These are phyloP conservation scores for Backusella tuberculispora DNA, from an alignment of 192 early-diverging fungal genomes.

Conservation along the genomic window DNA sequence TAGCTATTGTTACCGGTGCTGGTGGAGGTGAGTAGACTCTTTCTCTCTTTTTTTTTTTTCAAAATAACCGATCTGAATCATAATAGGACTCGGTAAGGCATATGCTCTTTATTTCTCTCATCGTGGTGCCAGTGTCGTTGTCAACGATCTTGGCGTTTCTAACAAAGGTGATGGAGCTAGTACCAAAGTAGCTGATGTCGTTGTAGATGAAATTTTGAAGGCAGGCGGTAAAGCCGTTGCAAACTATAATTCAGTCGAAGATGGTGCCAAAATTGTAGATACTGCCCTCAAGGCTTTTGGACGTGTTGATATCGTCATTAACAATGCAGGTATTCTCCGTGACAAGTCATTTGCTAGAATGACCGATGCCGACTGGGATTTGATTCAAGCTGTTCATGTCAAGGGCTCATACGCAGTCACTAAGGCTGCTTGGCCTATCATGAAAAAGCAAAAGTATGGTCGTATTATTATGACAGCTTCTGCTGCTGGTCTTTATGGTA, in stretches of 20 bases:
- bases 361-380: conserved; percentile 97
- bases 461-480: conserved; percentile 89
- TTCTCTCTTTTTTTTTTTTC: not conserved
- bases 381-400: conserved; percentile 90
- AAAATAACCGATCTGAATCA: not conserved
- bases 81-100: conserved; percentile 72
- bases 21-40: conserved; percentile 72
- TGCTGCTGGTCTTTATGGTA: conserved; percentile 98
- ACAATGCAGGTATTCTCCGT: conserved; percentile 97
- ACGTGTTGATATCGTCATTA: conserved; percentile 92
- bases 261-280: conserved; percentile 97
- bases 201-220: conserved; percentile 91
- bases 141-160: conserved; percentile 91
- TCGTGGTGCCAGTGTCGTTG: conserved; percentile 93
- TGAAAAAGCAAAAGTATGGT: conserved; percentile 95
- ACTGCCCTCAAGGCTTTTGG: conserved; percentile 95
- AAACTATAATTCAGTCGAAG: conserved; percentile 96
- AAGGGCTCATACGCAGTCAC: conserved; percentile 93
- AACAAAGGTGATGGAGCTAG: conserved; percentile 75
- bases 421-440: conserved; percentile 95
- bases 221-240: conserved; percentile 94
- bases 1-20: conserved; percentile 94
- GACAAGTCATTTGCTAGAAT: conserved; percentile 96
- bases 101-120: conserved; percentile 91
- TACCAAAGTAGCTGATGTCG: conserved; percentile 84